Conservation (phyloP, 2,329 filamentous ascomycete genomes). For the Penicillium hesseltinei region DNA sequence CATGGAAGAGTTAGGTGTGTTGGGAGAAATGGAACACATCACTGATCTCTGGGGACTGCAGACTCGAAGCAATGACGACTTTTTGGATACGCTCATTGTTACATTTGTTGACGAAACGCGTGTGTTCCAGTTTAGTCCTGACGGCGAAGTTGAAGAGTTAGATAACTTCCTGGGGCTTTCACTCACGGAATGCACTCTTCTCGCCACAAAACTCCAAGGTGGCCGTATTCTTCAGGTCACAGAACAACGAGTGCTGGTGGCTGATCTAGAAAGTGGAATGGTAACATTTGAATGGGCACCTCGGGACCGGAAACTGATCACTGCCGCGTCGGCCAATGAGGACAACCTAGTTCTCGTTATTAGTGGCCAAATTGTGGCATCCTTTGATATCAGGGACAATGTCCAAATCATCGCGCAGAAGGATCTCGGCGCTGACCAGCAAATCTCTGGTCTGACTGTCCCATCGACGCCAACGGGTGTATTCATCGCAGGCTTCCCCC, state of each 20-base stretch:
- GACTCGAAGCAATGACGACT: conserved; percentile 44
- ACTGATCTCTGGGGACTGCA: conserved; percentile 71
- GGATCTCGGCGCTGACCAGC: conserved; percentile 64
- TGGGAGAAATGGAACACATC: conserved; percentile 74
- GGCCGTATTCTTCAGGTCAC: conserved; percentile 75
- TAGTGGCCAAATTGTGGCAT: conserved; percentile 69
- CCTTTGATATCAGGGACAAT: conserved; percentile 61
- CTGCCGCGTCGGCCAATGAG: conserved; percentile 72
- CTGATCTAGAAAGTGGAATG: conserved; percentile 55
- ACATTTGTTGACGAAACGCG: conserved; percentile 83
- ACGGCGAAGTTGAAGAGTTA: conserved; percentile 82
- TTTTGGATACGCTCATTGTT: conserved; percentile 68
- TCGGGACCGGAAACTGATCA: conserved; percentile 58
- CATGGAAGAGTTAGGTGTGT: conserved; percentile 77
- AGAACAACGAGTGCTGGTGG: conserved; percentile 58
- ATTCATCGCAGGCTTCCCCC: conserved; percentile 85
- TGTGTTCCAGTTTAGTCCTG: conserved; percentile 70
- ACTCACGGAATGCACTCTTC: conserved; percentile 69
- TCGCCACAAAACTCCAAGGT: conserved; percentile 64
- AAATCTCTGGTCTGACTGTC: conserved; percentile 82
- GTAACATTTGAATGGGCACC: conserved; percentile 49
- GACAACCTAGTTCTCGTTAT: conserved; percentile 70
- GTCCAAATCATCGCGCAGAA: conserved; percentile 60
- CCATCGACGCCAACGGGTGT: conserved; percentile 62
- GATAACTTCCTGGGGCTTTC: conserved; percentile 70